Evolutionary conservation across 139 green algal species (phyloP), one percentile per base, ranked within the genome.

Genomic region (Eudorina sp.): DNA sequence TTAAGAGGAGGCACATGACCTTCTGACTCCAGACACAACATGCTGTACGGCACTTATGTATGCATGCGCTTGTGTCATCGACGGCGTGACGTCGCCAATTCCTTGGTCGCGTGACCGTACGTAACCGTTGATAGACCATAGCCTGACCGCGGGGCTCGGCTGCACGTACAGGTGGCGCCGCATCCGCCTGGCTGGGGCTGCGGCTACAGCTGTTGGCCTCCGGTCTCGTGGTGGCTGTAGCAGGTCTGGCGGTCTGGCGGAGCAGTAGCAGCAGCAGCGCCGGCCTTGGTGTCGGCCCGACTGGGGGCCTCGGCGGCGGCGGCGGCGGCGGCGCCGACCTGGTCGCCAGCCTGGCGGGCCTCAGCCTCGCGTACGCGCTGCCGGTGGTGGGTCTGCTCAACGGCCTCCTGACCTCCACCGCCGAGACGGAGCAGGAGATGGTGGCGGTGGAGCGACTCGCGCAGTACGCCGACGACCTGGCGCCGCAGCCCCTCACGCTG

Each of bases 361-460:
- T 98, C 9, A 91, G 90, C 76, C 86, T 98, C n/a, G 90, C 92
- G 0, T 98, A 98, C 76, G 95, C 94, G 23, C 89, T 98, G 51
- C 95, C 96, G 23, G 91, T 98, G 53, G 96, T 97, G 5, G 90
- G 91, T 2, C 90, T 97, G 70, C 93, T 98, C 31, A 96, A 95
- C 64, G 93, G 94, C 27, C 79, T 98, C 36, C 91, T 98, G 1
- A 96, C 92, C 6, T 92, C 89, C 18, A 91, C 79, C 1, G 94
- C 96, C 9, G 95, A 98, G 90, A 96, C 93, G 21, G 95, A 97
- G 81, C 90, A 96, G 43, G 94, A 98, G 88, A 96, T 98, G 94
- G 94, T 98, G 83, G 82, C 95, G 21, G 94, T 98, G n/a, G 96
- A 98, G 87, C 88, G 96, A 1, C 53, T 98, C 9, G 9, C 36